Percentiles rank a stretch among this genome's conserved stretches.
Conservation (phyloP, 495 filamentous ascomycete genomes). For the Lophiostoma macrostomum region DNA sequence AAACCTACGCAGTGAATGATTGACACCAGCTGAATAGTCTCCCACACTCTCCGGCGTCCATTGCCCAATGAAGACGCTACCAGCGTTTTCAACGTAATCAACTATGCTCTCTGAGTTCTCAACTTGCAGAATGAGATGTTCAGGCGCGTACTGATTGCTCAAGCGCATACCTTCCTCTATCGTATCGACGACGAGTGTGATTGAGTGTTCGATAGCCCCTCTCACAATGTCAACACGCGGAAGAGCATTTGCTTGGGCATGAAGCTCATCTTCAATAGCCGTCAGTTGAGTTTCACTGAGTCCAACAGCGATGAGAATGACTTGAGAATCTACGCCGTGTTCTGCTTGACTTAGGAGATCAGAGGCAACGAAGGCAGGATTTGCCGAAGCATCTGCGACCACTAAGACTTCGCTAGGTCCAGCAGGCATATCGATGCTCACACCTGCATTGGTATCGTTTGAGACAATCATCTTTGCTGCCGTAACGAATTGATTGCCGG, state of each 20-base stretch:
- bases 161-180: slow-evolving; percentile 81
- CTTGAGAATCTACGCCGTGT: slow-evolving; percentile 93
- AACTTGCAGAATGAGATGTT: slow-evolving; percentile 93
- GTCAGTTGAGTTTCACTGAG: slow-evolving; percentile 65
- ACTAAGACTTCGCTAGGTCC: slow-evolving; percentile 96
- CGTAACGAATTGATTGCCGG: slow-evolving; percentile 97
- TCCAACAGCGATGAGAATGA: slow-evolving; percentile 84
- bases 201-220: slow-evolving; percentile 85
- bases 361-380: slow-evolving; percentile 91
- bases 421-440: slow-evolving; percentile 97
- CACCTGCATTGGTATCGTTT: slow-evolving; percentile 91
- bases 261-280: slow-evolving; percentile 87
- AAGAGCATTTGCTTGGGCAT: slow-evolving; percentile 81
- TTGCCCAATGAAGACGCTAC: slow-evolving; percentile 88
- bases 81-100: slow-evolving; percentile 83
- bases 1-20: slow-evolving; percentile 90
- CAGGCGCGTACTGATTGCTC: slow-evolving; percentile 94
- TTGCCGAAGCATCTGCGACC: slow-evolving; percentile 83
- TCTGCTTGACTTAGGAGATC: slow-evolving; percentile 95
- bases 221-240: slow-evolving; percentile 90
- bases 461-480: slow-evolving; percentile 96
- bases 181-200: slow-evolving; percentile 77
- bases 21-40: slow-evolving; percentile 96
- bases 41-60: slow-evolving; percentile 98
- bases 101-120: slow-evolving; percentile 68